phyloP scores from a whole-genome alignment of 1,139 yeast genomes.

The Candida sanyaensis region DNA sequence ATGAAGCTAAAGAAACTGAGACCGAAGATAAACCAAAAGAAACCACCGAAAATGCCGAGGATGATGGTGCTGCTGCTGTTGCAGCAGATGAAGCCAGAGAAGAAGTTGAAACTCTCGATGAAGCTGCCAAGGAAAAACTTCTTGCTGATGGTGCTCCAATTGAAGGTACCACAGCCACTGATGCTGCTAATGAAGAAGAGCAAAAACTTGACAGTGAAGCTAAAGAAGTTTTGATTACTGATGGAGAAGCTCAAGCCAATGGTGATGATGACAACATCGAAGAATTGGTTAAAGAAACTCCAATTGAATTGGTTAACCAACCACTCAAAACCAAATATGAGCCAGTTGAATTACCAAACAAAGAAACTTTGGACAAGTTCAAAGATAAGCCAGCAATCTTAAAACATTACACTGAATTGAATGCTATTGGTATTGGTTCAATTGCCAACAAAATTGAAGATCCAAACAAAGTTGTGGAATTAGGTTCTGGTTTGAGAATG shows the following conservation, averaged over 20 bases:
- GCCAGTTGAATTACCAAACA: constrained; percentile 37
- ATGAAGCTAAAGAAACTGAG: constrained; percentile 12
- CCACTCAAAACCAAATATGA: constrained; percentile 32
- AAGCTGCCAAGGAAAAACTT: constrained; percentile 9
- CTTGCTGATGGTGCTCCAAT: constrained; percentile 3
- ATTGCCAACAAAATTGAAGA: constrained; percentile 45
- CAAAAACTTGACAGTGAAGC: constrained; percentile 4
- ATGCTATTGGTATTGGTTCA: constrained; percentile 49
- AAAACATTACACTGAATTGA: constrained; percentile 50
- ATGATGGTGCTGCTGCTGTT: constrained; percentile 5
- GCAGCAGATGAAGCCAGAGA: constrained; percentile 7
- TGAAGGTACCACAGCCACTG: constrained; percentile 9
- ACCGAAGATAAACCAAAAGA: constrained; percentile 11
- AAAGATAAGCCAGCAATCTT: constrained; percentile 52
- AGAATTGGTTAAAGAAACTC: constrained; percentile 27
- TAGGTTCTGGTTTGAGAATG: constrained; percentile 57
- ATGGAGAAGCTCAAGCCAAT: neutral
- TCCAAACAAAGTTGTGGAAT: constrained; percentile 50
- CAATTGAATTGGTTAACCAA: constrained; percentile 35
- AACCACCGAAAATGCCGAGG: constrained; percentile 13
- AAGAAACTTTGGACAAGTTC: constrained; percentile 42
- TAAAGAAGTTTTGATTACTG: constrained; percentile 2
- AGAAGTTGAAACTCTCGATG: constrained; percentile 15
- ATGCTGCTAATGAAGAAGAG: constrained; percentile 12
- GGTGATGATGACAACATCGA: constrained; percentile 24